phyloP scores from a whole-genome alignment of 805 yeast genomes.

The Crinitomyces ghanaensis region DNA sequence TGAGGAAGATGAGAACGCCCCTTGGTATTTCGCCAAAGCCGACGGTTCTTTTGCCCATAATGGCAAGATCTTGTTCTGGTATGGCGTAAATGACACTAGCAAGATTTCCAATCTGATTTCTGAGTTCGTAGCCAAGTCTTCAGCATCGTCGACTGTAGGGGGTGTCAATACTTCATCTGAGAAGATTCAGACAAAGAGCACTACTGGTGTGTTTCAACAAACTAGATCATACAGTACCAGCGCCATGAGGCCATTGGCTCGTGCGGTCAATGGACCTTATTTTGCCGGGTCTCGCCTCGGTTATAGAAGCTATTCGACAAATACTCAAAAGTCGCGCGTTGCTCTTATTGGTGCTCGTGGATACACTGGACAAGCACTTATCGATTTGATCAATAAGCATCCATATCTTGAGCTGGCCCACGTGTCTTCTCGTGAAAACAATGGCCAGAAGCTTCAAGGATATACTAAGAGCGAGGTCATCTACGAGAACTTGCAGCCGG shows the following conservation, averaged over 20 bases:
- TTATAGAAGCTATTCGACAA: no score
- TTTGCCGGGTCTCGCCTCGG: no score
- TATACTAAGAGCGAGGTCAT: constrained; percentile 71
- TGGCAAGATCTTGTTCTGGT: constrained; percentile 91
- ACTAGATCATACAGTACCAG: constrained; percentile 20
- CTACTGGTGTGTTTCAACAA: constrained; percentile 15
- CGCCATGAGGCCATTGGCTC: constrained; percentile 8
- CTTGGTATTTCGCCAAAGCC: constrained; percentile 87
- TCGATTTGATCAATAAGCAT: constrained; percentile 75
- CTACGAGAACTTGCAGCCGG: constrained; percentile 78
- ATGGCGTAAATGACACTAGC: constrained; percentile 60
- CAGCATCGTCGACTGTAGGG: constrained; percentile 4
- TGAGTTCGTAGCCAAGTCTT: no score
- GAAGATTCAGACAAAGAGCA: constrained; percentile 9
- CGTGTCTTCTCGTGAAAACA: constrained; percentile 91
- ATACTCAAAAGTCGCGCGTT: constrained; percentile 53
- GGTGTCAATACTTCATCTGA: constrained; percentile 9
- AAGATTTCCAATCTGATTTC: constrained; percentile 54
- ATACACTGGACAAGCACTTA: constrained; percentile 88
- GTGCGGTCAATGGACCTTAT: constrained; percentile 64
- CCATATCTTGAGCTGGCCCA: constrained; percentile 80
- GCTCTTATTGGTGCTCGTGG: constrained; percentile 99
- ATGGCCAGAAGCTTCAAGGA: constrained; percentile 77
- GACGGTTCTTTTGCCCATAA: constrained; percentile 88
- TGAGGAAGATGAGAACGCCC: constrained; percentile 81